These are phyloP conservation scores for Aspergillus fischeri DNA, from an alignment of 2,329 filamentous ascomycete genomes.

Conservation along the genomic window DNA sequence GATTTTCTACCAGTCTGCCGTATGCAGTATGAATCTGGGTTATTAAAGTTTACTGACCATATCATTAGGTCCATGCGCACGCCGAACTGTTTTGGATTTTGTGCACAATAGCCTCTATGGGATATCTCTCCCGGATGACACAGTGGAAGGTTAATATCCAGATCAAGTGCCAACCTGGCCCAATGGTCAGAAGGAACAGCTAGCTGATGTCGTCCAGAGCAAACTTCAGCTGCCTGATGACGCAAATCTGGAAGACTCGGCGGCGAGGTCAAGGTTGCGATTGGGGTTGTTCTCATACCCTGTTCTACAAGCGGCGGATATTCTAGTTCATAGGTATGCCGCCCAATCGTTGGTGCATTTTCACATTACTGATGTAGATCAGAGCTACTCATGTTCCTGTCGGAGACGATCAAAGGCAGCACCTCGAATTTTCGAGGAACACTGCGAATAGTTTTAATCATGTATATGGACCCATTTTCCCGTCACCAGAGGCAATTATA, in stretches of 20 bases:
- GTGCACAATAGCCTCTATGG: slow-evolving; percentile 84
- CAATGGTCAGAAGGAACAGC: not conserved
- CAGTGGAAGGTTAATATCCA: slow-evolving; percentile 78
- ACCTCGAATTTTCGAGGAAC: slow-evolving; percentile 87
- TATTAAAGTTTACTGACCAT: slow-evolving; percentile 4
- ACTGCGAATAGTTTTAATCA: slow-evolving; percentile 85
- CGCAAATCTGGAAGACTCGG: slow-evolving; percentile 54
- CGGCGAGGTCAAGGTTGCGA: slow-evolving; percentile 63
- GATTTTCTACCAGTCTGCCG: slow-evolving; percentile 78
- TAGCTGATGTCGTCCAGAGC: slow-evolving; percentile 48
- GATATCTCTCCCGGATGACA: slow-evolving; percentile 96
- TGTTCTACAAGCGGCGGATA: slow-evolving; percentile 90
- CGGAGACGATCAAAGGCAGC: slow-evolving; percentile 90
- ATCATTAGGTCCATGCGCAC: slow-evolving; percentile 65
- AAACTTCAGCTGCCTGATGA: slow-evolving; percentile 65
- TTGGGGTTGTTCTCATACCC: slow-evolving; percentile 94
- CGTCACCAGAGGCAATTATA: slow-evolving; percentile 66
- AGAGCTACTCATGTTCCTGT: slow-evolving; percentile 92
- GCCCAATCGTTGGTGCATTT: not conserved
- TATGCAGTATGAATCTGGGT: slow-evolving; percentile 38
- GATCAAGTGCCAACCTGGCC: not conserved
- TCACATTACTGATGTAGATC: slow-evolving; percentile 14
- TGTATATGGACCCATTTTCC: slow-evolving; percentile 60
- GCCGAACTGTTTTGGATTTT: slow-evolving; percentile 96
- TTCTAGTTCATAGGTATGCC: slow-evolving; percentile 71